Conservation (phyloP, 1,284 basidiomycete genomes). For the Leccinum cinnamomeum region DNA sequence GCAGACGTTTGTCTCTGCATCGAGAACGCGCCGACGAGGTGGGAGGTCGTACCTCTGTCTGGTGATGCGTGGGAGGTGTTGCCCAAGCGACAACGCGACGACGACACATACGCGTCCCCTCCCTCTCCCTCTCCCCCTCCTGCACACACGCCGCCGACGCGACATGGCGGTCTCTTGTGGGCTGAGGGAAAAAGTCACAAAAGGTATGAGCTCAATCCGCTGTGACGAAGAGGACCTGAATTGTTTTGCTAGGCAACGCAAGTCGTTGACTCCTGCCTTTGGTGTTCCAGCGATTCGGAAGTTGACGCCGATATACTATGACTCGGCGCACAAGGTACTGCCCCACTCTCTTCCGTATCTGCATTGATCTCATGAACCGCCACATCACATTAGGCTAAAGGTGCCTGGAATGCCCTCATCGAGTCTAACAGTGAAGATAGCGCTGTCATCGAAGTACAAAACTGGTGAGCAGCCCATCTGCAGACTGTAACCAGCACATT, state of each 20-base stretch:
- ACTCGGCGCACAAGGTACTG: neutral
- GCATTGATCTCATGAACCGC: neutral
- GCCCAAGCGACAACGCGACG: slow-evolving; percentile 33
- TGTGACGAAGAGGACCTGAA: neutral
- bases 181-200: neutral
- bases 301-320: neutral
- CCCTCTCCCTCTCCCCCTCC: neutral
- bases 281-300: neutral
- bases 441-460: neutral
- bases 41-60: slow-evolving; percentile 58
- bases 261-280: neutral
- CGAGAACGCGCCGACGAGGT: slow-evolving; percentile 67
- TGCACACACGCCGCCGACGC: no score
- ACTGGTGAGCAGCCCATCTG: neutral
- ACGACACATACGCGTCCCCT: no score
- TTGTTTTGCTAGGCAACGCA: neutral
- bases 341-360: neutral
- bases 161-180: neutral
- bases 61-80: slow-evolving; percentile 55
- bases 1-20: slow-evolving; percentile 75
- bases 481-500: neutral
- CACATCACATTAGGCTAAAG: neutral
- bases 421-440: neutral
- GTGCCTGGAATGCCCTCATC: neutral
- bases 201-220: neutral